These are phyloP conservation scores for Cymbopogon flexuosus DNA, from an alignment of 202 grass and related monocot species.

Conservation along the genomic window DNA sequence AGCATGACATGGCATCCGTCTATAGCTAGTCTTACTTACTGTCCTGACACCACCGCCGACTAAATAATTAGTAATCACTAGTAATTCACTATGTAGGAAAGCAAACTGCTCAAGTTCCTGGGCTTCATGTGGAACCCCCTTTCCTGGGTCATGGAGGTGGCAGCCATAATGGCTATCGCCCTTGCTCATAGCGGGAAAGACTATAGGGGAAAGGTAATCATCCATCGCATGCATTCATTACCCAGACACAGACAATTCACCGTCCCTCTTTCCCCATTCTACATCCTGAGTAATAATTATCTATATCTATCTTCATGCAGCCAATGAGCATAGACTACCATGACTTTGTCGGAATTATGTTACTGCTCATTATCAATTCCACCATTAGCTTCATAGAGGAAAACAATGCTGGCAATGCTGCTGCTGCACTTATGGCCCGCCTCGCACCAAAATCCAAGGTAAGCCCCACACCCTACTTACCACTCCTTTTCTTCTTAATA, in stretches of 20 bases:
- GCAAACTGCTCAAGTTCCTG: slow-evolving; percentile 62
- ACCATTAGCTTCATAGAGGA: slow-evolving; percentile 65
- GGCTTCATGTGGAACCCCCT: slow-evolving; percentile 74
- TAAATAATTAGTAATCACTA: not conserved
- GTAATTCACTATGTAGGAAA: slow-evolving; percentile 32
- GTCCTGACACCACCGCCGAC: not conserved
- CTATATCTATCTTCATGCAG: slow-evolving; percentile 29
- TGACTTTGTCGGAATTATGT: slow-evolving; percentile 51
- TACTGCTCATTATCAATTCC: slow-evolving; percentile 55
- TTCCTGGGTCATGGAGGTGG: slow-evolving; percentile 64
- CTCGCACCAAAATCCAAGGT: slow-evolving; percentile 58
- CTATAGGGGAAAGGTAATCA: slow-evolving; percentile 9
- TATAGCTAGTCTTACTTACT: too few species aligned
- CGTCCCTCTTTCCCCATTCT: not conserved
- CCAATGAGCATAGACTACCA: slow-evolving; percentile 34
- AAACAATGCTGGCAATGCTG: slow-evolving; percentile 62
- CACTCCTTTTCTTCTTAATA: not conserved
- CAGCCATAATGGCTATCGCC: slow-evolving; percentile 62
- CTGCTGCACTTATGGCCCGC: slow-evolving; percentile 55
- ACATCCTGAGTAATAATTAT: not conserved
- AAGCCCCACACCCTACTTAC: not conserved
- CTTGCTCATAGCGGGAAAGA: slow-evolving; percentile 39
- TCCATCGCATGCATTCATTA: not conserved
- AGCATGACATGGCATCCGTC: not conserved
- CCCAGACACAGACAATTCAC: not conserved